These are phyloP conservation scores for Acanthamoeba healyi DNA, from an alignment of 208 protist species.

Conservation along the genomic window DNA sequence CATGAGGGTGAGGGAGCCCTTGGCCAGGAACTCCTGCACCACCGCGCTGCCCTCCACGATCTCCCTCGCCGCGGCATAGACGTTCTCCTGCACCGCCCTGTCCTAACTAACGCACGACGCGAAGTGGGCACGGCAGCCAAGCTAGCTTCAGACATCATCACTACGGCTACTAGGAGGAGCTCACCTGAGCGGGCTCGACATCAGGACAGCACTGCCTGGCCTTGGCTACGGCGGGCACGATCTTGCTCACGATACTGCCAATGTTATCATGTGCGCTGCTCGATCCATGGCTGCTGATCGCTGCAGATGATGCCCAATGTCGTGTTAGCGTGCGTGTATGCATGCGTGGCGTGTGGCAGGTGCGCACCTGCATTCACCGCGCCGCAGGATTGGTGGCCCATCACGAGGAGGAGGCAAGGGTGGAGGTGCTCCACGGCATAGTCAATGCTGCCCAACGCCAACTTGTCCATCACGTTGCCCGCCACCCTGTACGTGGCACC, in stretches of 20 bases:
- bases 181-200: not conserved
- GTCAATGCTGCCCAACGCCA: constrained; percentile 23
- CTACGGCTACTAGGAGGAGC: too few relatives aligned
- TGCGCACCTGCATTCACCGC: not conserved
- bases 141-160: not conserved
- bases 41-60: constrained; percentile 41
- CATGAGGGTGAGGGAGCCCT: constrained; percentile 35
- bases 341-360: not conserved
- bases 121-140: too few relatives aligned
- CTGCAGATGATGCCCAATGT: not conserved
- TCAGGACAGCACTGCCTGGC: not conserved
- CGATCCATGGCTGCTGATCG: not conserved
- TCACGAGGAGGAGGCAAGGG: not conserved
- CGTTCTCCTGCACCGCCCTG: constrained; percentile 66
- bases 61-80: constrained; percentile 10
- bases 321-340: not conserved
- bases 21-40: not conserved
- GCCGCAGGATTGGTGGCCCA: constrained; percentile 43
- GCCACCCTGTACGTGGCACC: not conserved
- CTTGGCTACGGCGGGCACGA: not conserved
- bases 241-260: constrained; percentile 13
- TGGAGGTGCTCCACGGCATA: constrained; percentile 22
- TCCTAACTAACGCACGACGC: too few relatives aligned
- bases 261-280: not conserved
- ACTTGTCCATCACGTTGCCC: constrained; percentile 34